A percentile compares a stretch with the other conserved stretches of the same genome.
These are phyloP conservation scores for Calonectria henricotiae DNA, from an alignment of 2,329 filamentous ascomycete species.

Conservation along the genomic window DNA sequence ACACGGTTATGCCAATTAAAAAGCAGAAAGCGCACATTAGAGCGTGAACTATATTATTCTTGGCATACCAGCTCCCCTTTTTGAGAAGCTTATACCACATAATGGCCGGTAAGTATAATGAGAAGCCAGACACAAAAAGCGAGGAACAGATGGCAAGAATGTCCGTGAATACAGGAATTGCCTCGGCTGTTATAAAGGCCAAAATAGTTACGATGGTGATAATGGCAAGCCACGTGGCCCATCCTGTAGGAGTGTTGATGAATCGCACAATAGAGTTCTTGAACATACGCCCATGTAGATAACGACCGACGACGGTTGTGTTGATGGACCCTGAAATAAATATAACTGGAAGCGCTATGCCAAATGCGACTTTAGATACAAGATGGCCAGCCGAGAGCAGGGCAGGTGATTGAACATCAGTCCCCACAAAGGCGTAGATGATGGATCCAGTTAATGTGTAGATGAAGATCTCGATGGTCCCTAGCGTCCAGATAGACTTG, in stretches of 20 bases:
- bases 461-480: not conserved
- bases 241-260: not conserved
- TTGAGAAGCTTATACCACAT: not conserved
- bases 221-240: not conserved
- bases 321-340: constrained; percentile 4
- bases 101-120: not conserved
- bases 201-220: not conserved
- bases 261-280: not conserved
- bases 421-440: not conserved
- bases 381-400: not conserved
- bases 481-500: not conserved
- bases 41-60: not conserved
- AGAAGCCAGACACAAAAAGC: not conserved
- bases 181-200: not conserved
- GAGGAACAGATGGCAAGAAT: not conserved
- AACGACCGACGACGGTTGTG: not conserved
- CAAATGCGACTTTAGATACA: not conserved
- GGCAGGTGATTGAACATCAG: not conserved
- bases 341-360: not conserved
- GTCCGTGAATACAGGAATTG: not conserved
- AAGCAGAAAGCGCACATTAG: not conserved
- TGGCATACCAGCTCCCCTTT: not conserved
- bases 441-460: not conserved
- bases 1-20: not conserved
- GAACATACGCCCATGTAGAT: not conserved